Base-by-base conservation (phyloP, 225 moss, liverwort and hornwort species). In the Neckera pumila region DNA sequence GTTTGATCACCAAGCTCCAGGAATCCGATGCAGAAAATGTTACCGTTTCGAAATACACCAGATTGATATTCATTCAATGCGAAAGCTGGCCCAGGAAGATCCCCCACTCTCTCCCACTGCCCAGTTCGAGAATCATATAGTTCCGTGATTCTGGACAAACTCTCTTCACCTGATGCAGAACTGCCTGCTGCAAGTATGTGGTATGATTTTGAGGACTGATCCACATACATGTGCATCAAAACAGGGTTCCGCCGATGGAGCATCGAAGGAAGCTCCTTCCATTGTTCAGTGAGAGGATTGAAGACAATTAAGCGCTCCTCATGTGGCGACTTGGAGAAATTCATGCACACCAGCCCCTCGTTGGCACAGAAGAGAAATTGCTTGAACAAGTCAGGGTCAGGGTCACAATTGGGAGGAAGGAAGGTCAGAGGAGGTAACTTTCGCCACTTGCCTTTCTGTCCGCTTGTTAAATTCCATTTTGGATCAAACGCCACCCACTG, bases 381-480 rank as follows among this genome's bases (percentile, higher is more conserved):
- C 26, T 93, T 90, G 53, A 90, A 91, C 17, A 88, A n/a, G 28
- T 88, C 83, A 7, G 75, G 38, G 10, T 91, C 84, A 2, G 91
- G 92, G 12, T 16, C 40, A 17, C 91, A 91, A 66, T 77, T 4
- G 7, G 6, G 2, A 31, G 91, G 90, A 8, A 90, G 87, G 51
- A 58, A 82, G 4, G 63, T 53, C 4, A 53, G 20, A 3, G 91
- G 66, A n/a, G 91, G 72, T 1, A 87, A 20, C 22, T 49, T 10
- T 57, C 85, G 58, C 92, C 92, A 92, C 34, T 76, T 67, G 34
- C 86, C 79, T 45, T 26, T 18, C 0, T 17, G 17, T 54, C 54
- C 76, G 40, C 4, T 79, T 23, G 17, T 36, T 5, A 40, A 59
- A 4, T 40, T 79, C 40, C 9, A 58, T 4, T 38, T 43, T 7